Percentiles rank a stretch among this genome's conserved stretches.
These are phyloP conservation scores for Cadophora gregata DNA, from an alignment of 2,329 filamentous ascomycete genomes.

Conservation along the genomic window DNA sequence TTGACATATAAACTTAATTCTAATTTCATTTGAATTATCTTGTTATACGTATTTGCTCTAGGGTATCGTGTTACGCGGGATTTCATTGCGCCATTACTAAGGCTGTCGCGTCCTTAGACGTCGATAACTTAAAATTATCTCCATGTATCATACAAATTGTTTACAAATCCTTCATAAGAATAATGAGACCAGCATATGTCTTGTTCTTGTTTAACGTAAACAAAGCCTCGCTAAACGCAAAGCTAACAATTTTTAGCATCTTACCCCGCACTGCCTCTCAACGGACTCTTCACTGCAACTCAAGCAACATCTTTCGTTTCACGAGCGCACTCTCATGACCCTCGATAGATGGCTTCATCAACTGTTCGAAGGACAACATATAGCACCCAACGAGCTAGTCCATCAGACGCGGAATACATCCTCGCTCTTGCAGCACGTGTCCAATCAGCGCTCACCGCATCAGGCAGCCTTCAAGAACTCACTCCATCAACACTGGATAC, in stretches of 20 bases:
- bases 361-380: neutral
- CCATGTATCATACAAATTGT: no score
- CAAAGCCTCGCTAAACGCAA: neutral
- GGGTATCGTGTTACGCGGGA: no score
- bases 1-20: no score
- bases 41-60: no score
- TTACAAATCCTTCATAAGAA: no score
- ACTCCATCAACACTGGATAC: neutral
- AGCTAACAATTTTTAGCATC: neutral
- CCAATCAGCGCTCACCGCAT: neutral
- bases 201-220: neutral
- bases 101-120: no score
- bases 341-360: neutral
- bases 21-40: no score
- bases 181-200: no score
- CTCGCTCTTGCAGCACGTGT: neutral
- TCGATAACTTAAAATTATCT: no score
- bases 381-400: neutral
- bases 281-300: no score
- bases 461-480: slow-evolving; percentile 10
- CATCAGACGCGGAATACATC: neutral
- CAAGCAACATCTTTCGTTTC: no score
- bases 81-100: no score
- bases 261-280: neutral
- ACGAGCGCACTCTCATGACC: neutral